Base-by-base conservation (phyloP, 805 yeast genomes). In the Candida qinlingensis region DNA sequence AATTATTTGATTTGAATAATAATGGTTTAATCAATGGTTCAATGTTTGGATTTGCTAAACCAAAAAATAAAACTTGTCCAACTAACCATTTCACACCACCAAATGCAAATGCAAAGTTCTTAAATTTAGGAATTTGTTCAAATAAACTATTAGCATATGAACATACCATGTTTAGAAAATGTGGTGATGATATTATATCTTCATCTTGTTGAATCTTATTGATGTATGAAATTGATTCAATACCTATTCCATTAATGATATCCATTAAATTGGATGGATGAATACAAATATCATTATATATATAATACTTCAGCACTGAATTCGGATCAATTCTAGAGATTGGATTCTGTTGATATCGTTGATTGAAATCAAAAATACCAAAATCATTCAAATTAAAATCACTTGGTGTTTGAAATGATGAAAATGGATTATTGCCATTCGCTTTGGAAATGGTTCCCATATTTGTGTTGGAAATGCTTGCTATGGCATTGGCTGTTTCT, bases 41-140 rank as follows among this genome's bases (percentile, higher is more conserved):
- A 34, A 45, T 31, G 9, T 48, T 36, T 4, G 51, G 47, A 34
- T 51, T 48, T 1, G 49, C 33, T 12, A 45, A 34, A 6, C 49
- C 47, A 45, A 48, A 51, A 34, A 51, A 45, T 10, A 51, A 34
- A 6, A 51, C 47, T 38, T 51, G 54, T 4, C 54, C 54, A 19
- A 49, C 50, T 37, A 51, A 37, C 54, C 54, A 51, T 42, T 51
- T 51, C 6, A 48, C 51, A 39, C 54, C 54, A 40, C 54, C 54
- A 38, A 45, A 48, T 7, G 54, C 54, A 43, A 51, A 51, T 4
- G 54, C 44, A 41, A 39, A 51, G 30, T 45, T 49, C 39, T 48
- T 41, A 28, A 51, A 48, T 12, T 51, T 49, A 6, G 54, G 54
- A 29, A 51, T 45, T 31, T 45, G 47, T 31, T 51, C 54, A 30